Evolutionary conservation across 164 flowering plant species (phyloP).

Genomic region (Magnolia kwangsiensis): DNA sequence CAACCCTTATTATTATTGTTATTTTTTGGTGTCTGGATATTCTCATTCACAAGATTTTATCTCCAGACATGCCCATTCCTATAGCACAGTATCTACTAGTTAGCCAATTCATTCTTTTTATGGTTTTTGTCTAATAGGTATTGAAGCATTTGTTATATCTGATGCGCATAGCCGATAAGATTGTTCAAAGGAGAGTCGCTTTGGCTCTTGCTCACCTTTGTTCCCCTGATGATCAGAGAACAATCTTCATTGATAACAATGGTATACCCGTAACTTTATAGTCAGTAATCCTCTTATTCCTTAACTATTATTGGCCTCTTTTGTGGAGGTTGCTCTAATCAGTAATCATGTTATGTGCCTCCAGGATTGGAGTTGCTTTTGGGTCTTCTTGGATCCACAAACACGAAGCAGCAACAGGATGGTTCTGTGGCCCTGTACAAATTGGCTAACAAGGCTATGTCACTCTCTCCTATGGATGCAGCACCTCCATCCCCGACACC

Average conservation of each 20-base stretch:
- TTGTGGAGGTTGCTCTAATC: neutral
- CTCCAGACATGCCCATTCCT: neutral
- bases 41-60: neutral
- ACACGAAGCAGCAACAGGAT: slow-evolving; percentile 72
- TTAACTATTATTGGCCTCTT: neutral
- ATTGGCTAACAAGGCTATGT: slow-evolving; percentile 71
- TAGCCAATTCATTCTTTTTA: neutral
- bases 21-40: neutral
- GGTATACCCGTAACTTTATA: slow-evolving; percentile 33
- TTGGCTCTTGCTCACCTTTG: slow-evolving; percentile 97
- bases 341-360: slow-evolving; percentile 4
- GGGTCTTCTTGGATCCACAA: slow-evolving; percentile 70
- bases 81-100: neutral
- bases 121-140: slow-evolving; percentile 41
- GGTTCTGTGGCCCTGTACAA: slow-evolving; percentile 77
- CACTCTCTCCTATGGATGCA: slow-evolving; percentile 84
- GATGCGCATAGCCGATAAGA: slow-evolving; percentile 74
- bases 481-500: slow-evolving; percentile 96
- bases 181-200: slow-evolving; percentile 78
- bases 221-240: slow-evolving; percentile 74
- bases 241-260: slow-evolving; percentile 78
- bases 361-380: slow-evolving; percentile 84
- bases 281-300: neutral
- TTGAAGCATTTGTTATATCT: slow-evolving; percentile 74
- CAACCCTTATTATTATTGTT: neutral